Evolutionary conservation across 1,284 basidiomycete species (phyloP).

Genomic region (Sporisorium graminicola): DNA sequence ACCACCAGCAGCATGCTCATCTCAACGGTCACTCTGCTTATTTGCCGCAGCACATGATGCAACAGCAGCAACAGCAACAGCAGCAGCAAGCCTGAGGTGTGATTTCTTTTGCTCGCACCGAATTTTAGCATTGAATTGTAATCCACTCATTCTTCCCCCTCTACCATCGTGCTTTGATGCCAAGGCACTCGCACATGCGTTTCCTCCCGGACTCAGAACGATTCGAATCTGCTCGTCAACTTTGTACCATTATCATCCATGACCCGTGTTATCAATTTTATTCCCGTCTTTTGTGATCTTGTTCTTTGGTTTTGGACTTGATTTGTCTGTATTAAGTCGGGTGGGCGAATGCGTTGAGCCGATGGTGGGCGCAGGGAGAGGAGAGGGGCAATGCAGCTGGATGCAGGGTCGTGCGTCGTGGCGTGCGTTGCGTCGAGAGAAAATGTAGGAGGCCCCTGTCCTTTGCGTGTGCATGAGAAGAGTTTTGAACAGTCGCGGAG

Average conservation of each 20-base stretch:
- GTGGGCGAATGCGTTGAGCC: background rate
- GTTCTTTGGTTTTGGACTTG: background rate
- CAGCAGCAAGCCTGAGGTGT: conserved; percentile 23
- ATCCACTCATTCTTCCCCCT: background rate
- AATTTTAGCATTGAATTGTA: background rate
- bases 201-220: background rate
- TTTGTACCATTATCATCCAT: background rate
- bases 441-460: background rate
- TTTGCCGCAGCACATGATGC: conserved; percentile 29
- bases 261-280: background rate
- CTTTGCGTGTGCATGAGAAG: background rate
- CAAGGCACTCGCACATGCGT: no score
- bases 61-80: conserved; percentile 24
- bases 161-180: background rate
- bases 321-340: background rate
- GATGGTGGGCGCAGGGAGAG: background rate
- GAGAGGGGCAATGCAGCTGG: background rate
- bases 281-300: background rate
- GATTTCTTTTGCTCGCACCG: background rate
- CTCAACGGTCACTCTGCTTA: conserved; percentile 34
- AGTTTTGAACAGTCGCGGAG: no score
- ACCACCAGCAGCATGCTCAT: conserved; percentile 23
- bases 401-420: background rate
- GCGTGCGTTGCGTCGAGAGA: background rate
- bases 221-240: background rate